Conservation (phyloP, 2,329 filamentous ascomycete genomes). For the Cladophialophora psammophila region DNA sequence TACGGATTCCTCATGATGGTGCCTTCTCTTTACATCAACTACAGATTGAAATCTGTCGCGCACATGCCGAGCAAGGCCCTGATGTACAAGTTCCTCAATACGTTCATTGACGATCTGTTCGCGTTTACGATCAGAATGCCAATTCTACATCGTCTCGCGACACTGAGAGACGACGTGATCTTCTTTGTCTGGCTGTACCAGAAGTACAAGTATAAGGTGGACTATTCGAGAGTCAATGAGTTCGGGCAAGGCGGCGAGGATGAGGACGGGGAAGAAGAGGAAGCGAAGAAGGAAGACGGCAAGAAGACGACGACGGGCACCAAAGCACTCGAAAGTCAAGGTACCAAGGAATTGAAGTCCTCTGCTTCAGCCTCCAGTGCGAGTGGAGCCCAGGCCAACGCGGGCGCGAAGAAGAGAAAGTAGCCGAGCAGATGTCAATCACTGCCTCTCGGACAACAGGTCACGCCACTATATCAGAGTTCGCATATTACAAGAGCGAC, state of each 20-base stretch:
- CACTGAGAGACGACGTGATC: conserved; percentile 92
- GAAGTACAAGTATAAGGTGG: conserved; percentile 87
- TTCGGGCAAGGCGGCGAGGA: conserved; percentile 99
- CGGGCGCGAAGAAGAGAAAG: conserved; percentile 38
- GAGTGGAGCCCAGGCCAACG: conserved; percentile 33
- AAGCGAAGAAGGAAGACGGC: conserved; percentile 26
- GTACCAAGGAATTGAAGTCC: conserved; percentile 39
- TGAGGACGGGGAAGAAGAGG: conserved; percentile 66
- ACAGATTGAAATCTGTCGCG: conserved; percentile 83
- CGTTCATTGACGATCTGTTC: conserved; percentile 98
- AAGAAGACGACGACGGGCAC: conserved; percentile 7
- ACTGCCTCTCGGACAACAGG: background rate
- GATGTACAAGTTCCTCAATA: conserved; percentile 98
- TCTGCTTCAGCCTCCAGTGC: conserved; percentile 34
- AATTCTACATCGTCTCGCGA: conserved; percentile 87
- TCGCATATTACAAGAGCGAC: background rate
- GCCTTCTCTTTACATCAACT: conserved; percentile 97
- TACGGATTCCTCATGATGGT: conserved; percentile 99
- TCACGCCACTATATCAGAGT: background rate
- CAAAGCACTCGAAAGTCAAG: conserved; percentile 36
- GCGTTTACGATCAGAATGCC: conserved; percentile 99
- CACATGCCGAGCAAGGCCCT: conserved; percentile 97
- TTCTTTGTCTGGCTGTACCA: conserved; percentile 99
- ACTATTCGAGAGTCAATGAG: conserved; percentile 93
- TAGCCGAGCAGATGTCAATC: conserved; percentile 12